These are phyloP conservation scores for Crucibulum cyathiforme DNA, from an alignment of 1,284 basidiomycete species.

Conservation along the genomic window DNA sequence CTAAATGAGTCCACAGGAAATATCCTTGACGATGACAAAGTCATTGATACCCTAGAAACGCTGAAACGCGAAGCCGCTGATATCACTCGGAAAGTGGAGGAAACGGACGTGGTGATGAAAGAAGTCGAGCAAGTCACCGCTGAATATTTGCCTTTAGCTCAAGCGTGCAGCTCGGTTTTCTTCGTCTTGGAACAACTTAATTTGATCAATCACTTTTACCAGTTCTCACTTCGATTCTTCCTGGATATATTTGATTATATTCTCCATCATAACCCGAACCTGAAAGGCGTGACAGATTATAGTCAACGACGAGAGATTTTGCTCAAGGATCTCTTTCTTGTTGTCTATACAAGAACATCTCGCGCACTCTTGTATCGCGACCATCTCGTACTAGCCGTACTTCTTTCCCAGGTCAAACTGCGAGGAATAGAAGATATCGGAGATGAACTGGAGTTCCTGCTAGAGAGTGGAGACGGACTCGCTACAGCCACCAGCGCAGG, in stretches of 20 bases:
- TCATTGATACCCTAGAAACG: slow-evolving; percentile 96
- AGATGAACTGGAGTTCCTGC: slow-evolving; percentile 89
- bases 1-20: slow-evolving; percentile 97
- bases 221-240: slow-evolving; percentile 98
- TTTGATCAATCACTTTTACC: slow-evolving; percentile 97
- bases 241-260: slow-evolving; percentile 98
- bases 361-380: slow-evolving; percentile 92
- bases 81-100: slow-evolving; percentile 96
- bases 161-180: slow-evolving; percentile 96
- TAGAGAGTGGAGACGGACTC: slow-evolving; percentile 85
- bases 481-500: slow-evolving; percentile 38
- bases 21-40: slow-evolving; percentile 99
- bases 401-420: slow-evolving; percentile 90
- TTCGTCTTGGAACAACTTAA: slow-evolving; percentile 97
- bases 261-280: slow-evolving; percentile 89
- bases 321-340: slow-evolving; percentile 90
- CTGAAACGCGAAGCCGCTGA: slow-evolving; percentile 98
- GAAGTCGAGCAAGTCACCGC: slow-evolving; percentile 96
- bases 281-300: slow-evolving; percentile 80
- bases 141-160: slow-evolving; percentile 94
- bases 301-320: slow-evolving; percentile 81
- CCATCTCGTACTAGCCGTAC: slow-evolving; percentile 89
- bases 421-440: slow-evolving; percentile 79
- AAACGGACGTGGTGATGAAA: slow-evolving; percentile 94
- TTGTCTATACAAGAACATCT: slow-evolving; percentile 90